Evolutionary conservation across 305 asterid species (phyloP), one percentile per base, ranked within the genome.

Genomic region (Nicotiana rustica): DNA sequence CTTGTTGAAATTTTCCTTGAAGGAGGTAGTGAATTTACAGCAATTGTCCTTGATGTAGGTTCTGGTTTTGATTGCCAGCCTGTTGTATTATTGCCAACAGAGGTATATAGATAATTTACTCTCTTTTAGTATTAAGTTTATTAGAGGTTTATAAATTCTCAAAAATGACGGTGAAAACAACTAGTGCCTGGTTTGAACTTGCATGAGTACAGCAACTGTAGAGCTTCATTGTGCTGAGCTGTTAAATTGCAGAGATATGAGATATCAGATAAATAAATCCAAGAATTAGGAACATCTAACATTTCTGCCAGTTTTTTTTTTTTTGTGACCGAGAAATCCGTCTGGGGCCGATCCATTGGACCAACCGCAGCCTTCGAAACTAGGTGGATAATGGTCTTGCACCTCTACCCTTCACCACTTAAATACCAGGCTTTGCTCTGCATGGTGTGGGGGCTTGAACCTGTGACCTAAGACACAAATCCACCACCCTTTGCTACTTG

Each of bases 21-120:
- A 91, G 97, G 97, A 77, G 98, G 98, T 67, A 82, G 92, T 84
- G 98, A 95, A 87, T 95, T 95, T 86, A 95, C 98, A 49, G 92
- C 98, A 68, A 95, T 93, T 57, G 91, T 95, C 81, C 95, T 95
- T 75, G 98, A 95, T 60, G 96, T 93, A 77, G 93, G 95, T 85
- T 92, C 97, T 64, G 92, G 91, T 86, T 79, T 84, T 52, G 85
- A 88, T 79, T 86, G 90, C 90, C 93, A 87, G 71, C 98, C 98
- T 41, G 92, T 95, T 85, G 97, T 95, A 79, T 86, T 95, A 70
- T 92, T 95, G 82, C 98, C 98, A 17, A 94, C 97, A n/a, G 97
- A 94, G 96, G 98, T 94, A 85, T 82, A 59, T 52, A 52, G 47
- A 52, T 60, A 57, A 67, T 86, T 59, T 49, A 21, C 57, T 67